A percentile compares a stretch with the other conserved stretches of the same genome.
phyloP scores from a whole-genome alignment of 441 rosid genomes.

The Gossypium aridum region DNA sequence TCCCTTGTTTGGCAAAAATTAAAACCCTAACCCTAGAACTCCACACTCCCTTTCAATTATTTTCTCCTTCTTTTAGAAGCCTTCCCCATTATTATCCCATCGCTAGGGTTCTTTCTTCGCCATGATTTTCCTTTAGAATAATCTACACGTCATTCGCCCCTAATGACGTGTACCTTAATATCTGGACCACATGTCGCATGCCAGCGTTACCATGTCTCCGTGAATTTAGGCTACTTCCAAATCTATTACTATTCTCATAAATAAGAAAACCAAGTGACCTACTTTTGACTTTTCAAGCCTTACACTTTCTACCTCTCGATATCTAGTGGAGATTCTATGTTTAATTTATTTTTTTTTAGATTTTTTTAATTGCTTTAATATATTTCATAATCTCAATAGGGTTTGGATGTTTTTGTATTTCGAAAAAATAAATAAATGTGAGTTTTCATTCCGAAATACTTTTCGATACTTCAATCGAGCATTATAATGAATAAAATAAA shows the following conservation, averaged over 20 bases:
- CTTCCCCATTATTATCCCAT: not conserved
- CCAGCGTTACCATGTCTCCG: conserved; percentile 37
- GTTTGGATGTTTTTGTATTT: too few relatives aligned
- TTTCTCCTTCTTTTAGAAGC: not conserved
- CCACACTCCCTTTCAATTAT: conserved; percentile 23
- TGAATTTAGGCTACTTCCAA: conserved; percentile 22
- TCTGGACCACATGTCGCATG: conserved; percentile 30
- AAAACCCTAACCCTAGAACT: conserved; percentile 28
- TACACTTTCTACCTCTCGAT: not conserved
- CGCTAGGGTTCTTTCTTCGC: not conserved
- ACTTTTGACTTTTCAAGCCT: conserved; percentile 1
- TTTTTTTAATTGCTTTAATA: too few relatives aligned
- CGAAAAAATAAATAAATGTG: too few relatives aligned
- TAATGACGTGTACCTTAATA: conserved; percentile 31
- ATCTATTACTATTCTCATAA: not conserved
- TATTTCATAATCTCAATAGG: too few relatives aligned
- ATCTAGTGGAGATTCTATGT: not conserved
- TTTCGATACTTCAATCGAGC: too few relatives aligned
- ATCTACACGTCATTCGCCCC: conserved; percentile 25
- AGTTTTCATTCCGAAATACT: too few relatives aligned
- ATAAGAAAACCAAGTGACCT: conserved; percentile 4
- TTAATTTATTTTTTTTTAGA: not conserved
- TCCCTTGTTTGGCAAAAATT: conserved; percentile 16
- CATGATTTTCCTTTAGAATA: conserved; percentile 12
- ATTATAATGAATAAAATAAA: too few relatives aligned